These are phyloP conservation scores for Calonectria hawksworthii DNA, from an alignment of 2,329 filamentous ascomycete genomes.

Conservation along the genomic window DNA sequence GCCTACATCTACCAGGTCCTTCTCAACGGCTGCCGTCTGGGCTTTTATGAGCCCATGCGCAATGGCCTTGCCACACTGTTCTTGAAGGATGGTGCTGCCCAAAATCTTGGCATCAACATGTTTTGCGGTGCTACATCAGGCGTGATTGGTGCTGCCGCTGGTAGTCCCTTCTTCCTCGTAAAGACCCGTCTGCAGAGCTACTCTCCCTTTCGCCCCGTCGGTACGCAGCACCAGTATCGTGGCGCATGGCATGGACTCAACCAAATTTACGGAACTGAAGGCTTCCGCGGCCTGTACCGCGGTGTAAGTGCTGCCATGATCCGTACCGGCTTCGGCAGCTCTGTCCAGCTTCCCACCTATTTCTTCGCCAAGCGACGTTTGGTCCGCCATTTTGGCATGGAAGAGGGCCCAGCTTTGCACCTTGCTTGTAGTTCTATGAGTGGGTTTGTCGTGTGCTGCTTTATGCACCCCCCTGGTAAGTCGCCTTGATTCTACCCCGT, in stretches of 20 bases:
- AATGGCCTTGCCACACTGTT: constrained; percentile 76
- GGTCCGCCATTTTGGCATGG: constrained; percentile 85
- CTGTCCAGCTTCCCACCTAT: constrained; percentile 96
- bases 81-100: constrained; percentile 79
- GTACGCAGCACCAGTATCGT: constrained; percentile 94
- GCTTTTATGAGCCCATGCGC: constrained; percentile 97
- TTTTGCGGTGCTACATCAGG: constrained; percentile 91
- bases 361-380: constrained; percentile 95
- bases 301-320: constrained; percentile 96
- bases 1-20: constrained; percentile 98
- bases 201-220: constrained; percentile 92
- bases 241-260: constrained; percentile 87
- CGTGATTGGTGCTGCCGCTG: constrained; percentile 90
- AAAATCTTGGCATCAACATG: constrained; percentile 93
- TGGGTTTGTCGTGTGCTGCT: constrained; percentile 95
- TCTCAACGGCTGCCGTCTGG: constrained; percentile 94
- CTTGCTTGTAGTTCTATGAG: constrained; percentile 89
- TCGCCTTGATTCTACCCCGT: constrained; percentile 5
- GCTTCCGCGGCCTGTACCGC: constrained; percentile 85
- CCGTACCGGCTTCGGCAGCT: constrained; percentile 93
- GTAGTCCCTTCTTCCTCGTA: constrained; percentile 96
- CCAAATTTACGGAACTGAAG: constrained; percentile 84
- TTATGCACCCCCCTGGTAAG: constrained; percentile 96
- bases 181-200: constrained; percentile 97
- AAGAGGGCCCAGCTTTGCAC: constrained; percentile 91